Evolutionary conservation across 2,329 filamentous ascomycete species (phyloP), one percentile per base, ranked within the genome.

Genomic region (Hypoxylon sp.): DNA sequence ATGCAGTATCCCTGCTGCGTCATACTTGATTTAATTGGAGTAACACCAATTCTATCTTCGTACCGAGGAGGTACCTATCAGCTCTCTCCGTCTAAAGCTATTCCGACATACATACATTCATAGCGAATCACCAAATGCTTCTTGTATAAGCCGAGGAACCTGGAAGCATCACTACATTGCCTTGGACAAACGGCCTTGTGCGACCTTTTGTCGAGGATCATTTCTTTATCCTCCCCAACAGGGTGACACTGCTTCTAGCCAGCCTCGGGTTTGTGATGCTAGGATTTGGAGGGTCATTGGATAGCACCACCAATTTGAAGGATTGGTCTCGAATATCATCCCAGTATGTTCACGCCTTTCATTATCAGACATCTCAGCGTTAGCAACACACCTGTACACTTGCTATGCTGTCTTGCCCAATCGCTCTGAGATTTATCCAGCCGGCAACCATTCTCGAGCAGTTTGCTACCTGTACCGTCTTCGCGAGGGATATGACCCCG

Each of bases 231-330:
- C 51, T 52, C 40, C 53, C 53, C 38, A 14, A 33, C 28, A 57
- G 38, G 60, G 60, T 63, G 16, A 54, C 60, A 58, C 52, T 26
- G 40, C 62, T 48, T 57, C 48, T 53, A 36, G 38, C 52, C 48
- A 36, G 38, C 52, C 48, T 56, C 62, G 46, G 42, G 32, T 40
- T 38, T 55, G 32, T 46, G 22, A 36, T 55, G 42, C 45, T 48
- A 40, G 46, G 14, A 16, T 26, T 16, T 42, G 32, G 12, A 44
- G 30, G 30, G 32, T 48, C 40, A 33, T 18, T 61, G 40, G 49
- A 53, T 52, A 52, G 7, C 44, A 48, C 38, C 32, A 58, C 30
- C 46, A 36, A 40, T 22, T 54, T 36, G 38, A 16, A 32, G 18
- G 24, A 24, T 46, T 38, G 36, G 26, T 18, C 44, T 44, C n/a